phyloP scores from a whole-genome alignment of 2,329 filamentous ascomycete genomes.

The Furcasterigmium furcatum region DNA sequence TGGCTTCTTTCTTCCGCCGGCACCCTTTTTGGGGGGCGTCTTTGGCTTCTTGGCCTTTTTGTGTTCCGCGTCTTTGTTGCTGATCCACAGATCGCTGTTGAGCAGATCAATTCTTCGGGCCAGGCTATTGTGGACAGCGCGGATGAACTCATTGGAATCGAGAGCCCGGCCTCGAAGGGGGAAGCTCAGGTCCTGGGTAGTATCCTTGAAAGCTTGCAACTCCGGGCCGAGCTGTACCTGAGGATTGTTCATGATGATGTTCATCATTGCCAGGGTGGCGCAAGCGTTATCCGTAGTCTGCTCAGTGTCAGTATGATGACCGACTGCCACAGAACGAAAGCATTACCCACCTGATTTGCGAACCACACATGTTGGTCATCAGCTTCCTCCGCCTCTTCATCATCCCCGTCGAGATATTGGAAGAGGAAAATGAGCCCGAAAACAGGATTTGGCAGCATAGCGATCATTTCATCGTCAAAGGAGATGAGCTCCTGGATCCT shows the following conservation, averaged over 20 bases:
- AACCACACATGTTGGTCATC: slow-evolving; percentile 75
- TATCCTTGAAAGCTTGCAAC: slow-evolving; percentile 68
- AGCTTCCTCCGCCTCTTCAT: slow-evolving; percentile 49
- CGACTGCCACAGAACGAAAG: too few relatives aligned
- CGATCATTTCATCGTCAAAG: slow-evolving; percentile 64
- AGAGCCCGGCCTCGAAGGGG: slow-evolving; percentile 74
- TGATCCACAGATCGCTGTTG: slow-evolving; percentile 57
- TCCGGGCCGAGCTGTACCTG: slow-evolving; percentile 65
- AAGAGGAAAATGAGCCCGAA: slow-evolving; percentile 90
- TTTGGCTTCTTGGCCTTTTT: slow-evolving; percentile 21
- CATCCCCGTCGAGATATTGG: slow-evolving; percentile 55
- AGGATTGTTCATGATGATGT: slow-evolving; percentile 84
- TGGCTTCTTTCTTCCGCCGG: slow-evolving; percentile 33
- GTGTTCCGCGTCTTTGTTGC: slow-evolving; percentile 15
- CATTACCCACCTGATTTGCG: slow-evolving; percentile 71
- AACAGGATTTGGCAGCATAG: slow-evolving; percentile 68
- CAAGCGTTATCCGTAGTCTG: slow-evolving; percentile 82
- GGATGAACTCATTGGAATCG: slow-evolving; percentile 71
- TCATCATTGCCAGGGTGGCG: slow-evolving; percentile 87
- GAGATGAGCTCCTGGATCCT: slow-evolving; percentile 74
- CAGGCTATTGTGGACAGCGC: slow-evolving; percentile 84
- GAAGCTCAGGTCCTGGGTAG: slow-evolving; percentile 66
- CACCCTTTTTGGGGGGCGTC: slow-evolving; percentile 33
- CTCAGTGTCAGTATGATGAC: too few relatives aligned
- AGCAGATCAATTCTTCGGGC: slow-evolving; percentile 75